Evolutionary conservation across 2,329 filamentous ascomycete genomes (phyloP), one percentile per base, ranked within the genome.

Genomic region (Talaromyces albobiverticillius): DNA sequence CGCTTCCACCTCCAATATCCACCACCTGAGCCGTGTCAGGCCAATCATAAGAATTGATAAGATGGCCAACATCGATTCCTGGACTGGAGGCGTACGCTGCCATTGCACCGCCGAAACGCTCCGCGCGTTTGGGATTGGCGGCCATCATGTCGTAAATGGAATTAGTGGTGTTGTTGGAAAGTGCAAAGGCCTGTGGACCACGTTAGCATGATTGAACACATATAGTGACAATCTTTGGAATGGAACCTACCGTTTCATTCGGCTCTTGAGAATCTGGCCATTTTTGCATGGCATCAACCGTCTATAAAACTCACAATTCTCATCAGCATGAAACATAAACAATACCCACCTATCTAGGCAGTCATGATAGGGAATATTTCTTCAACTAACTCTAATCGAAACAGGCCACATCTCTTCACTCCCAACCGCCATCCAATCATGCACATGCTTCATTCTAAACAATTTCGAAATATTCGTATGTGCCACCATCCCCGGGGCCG

Each of bases 1-100:
- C 50, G 22, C 14, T 46, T 13, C 38, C 43, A 7, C 50, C 50
- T 10, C 50, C 50, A 18, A 46, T 11, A 38, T 52, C 48, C 29
- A 43, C 48, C 5, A 51, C 48, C 5, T 31, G 20, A 38, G n/a
- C 46, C 4, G 22, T n/a, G 4, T 18, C 32, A 14, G 46, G 14
- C 42, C 50, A 46, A 22, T 34, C 40, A 36, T 53, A 53, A 16
- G 8, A 23, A 14, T 45, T 34, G 2, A 46, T 23, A 13, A 53
- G 26, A 23, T 42, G 18, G 14, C n/a, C 3, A 6, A 13, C 5
- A 4, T 14, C 10, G 18, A 42, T 13, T 9, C 18, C 18, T 22
- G 18, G 18, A 4, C 40, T 23, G 3, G 20, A 14, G 8, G 18
- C 18, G 18, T 13, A 22, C 4, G 18, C 16, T 14, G 20, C 18